phyloP scores from a whole-genome alignment of 1,139 yeast species.

The Debaryomycetaceae sp. region DNA sequence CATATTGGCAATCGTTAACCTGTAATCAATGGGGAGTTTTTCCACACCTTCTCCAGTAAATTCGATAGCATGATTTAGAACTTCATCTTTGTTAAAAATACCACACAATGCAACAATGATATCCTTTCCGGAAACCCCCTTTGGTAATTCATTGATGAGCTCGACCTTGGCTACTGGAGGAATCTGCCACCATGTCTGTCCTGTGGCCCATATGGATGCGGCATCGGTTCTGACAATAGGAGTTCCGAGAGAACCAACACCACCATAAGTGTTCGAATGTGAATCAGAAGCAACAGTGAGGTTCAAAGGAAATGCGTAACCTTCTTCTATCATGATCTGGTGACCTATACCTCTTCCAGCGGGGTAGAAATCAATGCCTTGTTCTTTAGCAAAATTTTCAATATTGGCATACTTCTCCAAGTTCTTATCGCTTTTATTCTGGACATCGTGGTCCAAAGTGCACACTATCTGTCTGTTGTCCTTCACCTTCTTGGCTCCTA shows the following conservation, averaged over 20 bases:
- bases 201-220: conserved; percentile 99
- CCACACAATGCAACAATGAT: conserved; percentile 97
- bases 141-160: conserved; percentile 73
- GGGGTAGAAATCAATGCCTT: conserved; percentile 96
- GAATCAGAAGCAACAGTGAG: conserved; percentile 96
- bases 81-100: conserved; percentile 91
- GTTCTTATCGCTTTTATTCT: conserved; percentile 85
- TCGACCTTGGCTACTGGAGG: conserved; percentile 98
- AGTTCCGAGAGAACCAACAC: conserved; percentile 92
- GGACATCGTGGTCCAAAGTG: conserved; percentile 97
- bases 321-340: conserved; percentile 98
- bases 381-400: conserved; percentile 81
- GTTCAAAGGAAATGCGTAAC: conserved; percentile 93
- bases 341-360: conserved; percentile 99
- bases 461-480: conserved; percentile 89
- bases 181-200: conserved; percentile 99
- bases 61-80: conserved; percentile 94
- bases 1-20: conserved; percentile 97
- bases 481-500: conserved; percentile 82
- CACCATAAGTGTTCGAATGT: conserved; percentile 97
- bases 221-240: conserved; percentile 98
- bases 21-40: conserved; percentile 76
- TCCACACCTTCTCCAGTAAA: conserved; percentile 85
- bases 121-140: conserved; percentile 93
- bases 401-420: conserved; percentile 83